These are phyloP conservation scores for Aspergillus quadrilineatus DNA, from an alignment of 2,329 filamentous ascomycete species.

Conservation along the genomic window DNA sequence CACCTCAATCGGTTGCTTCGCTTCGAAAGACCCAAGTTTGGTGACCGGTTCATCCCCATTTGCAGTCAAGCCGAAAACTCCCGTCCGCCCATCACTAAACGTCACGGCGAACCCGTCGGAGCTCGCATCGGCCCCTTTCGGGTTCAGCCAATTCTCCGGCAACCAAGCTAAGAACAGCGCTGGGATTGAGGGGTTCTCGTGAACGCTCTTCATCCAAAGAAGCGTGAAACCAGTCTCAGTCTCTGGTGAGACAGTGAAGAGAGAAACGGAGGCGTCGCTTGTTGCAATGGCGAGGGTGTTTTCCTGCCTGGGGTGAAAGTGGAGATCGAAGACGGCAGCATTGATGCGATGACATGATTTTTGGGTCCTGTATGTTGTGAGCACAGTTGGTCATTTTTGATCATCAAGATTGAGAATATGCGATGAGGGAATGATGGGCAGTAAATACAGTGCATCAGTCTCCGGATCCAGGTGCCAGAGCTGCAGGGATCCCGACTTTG, in stretches of 20 bases:
- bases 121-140: background rate
- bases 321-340: constrained; percentile 79
- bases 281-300: constrained; percentile 71
- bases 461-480: constrained; percentile 57
- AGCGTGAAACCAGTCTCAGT: constrained; percentile 29
- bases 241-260: constrained; percentile 36
- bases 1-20: constrained; percentile 37
- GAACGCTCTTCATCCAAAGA: constrained; percentile 48
- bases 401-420: background rate
- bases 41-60: constrained; percentile 10
- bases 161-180: constrained; percentile 75
- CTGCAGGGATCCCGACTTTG: constrained; percentile 70
- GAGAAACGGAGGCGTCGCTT: constrained; percentile 59
- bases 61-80: constrained; percentile 44
- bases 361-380: constrained; percentile 46
- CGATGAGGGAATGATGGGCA: background rate
- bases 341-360: constrained; percentile 62
- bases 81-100: constrained; percentile 66
- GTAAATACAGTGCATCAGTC: constrained; percentile 28
- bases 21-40: constrained; percentile 29
- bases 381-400: background rate
- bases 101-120: constrained; percentile 64
- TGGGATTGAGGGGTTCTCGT: constrained; percentile 58
- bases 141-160: constrained; percentile 43
- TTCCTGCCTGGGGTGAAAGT: constrained; percentile 64